phyloP scores from a whole-genome alignment of 129 eudicot genomes.

The Apium graveolens region DNA sequence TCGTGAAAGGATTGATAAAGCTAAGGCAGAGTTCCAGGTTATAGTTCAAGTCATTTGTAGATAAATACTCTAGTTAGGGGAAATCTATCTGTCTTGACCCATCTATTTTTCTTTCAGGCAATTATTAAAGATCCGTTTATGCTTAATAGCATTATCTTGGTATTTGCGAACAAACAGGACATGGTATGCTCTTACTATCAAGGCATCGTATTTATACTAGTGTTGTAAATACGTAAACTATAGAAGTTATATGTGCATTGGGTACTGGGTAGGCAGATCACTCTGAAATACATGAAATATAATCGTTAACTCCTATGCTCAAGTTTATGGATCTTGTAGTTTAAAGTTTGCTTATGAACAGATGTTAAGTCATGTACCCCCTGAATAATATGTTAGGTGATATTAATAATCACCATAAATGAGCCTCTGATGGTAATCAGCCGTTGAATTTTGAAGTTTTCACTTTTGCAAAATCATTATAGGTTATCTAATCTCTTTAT shows the following conservation, averaged over 20 bases:
- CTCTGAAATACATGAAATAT: background rate
- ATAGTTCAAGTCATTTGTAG: background rate
- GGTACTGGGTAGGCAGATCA: background rate
- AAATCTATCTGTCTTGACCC: conserved; percentile 16
- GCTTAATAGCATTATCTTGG: conserved; percentile 92
- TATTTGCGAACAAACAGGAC: conserved; percentile 98
- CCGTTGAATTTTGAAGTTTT: background rate
- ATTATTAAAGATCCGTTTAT: conserved; percentile 95
- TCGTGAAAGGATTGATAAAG: conserved; percentile 89
- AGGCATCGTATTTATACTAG: background rate
- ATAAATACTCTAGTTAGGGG: background rate
- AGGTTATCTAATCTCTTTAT: background rate
- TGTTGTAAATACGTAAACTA: background rate
- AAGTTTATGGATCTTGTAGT: background rate
- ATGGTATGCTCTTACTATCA: conserved; percentile 48
- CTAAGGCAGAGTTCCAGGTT: conserved; percentile 96
- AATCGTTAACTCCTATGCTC: background rate
- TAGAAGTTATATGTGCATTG: background rate
- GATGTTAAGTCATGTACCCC: background rate
- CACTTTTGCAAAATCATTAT: background rate
- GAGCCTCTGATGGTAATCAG: background rate
- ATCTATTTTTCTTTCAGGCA: conserved; percentile 40
- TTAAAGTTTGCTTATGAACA: background rate
- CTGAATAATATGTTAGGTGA: background rate
- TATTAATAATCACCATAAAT: background rate